These are phyloP conservation scores for Thalassia testudinum DNA, from an alignment of 116 monocot genomes.

Conservation along the genomic window DNA sequence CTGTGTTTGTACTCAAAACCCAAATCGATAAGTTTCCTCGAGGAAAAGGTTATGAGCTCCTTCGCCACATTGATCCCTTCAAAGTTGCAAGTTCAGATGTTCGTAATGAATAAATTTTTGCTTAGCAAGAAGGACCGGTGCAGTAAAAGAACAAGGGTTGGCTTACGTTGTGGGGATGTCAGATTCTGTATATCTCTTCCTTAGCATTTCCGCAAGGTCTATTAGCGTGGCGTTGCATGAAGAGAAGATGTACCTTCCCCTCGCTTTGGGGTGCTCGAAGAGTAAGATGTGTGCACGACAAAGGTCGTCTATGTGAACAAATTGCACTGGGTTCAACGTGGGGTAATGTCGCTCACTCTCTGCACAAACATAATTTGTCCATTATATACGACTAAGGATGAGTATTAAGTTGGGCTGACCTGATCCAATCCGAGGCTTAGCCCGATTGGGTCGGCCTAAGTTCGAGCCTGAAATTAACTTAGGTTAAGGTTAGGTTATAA, in stretches of 20 bases:
- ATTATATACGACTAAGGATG: too few species aligned
- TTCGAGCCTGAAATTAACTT: too few species aligned
- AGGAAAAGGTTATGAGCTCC: constrained; percentile 25
- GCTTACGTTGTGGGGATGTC: constrained; percentile 15
- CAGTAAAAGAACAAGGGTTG: neutral
- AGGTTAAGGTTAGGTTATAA: too few species aligned
- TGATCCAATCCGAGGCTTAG: too few species aligned
- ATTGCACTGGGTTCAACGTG: constrained; percentile 23
- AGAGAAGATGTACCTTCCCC: constrained; percentile 34
- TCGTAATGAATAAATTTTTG: neutral
- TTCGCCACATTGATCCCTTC: constrained; percentile 28
- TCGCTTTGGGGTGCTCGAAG: constrained; percentile 18
- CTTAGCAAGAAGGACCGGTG: too few species aligned
- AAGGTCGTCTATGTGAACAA: constrained; percentile 38
- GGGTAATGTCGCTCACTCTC: constrained; percentile 18
- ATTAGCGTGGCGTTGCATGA: constrained; percentile 24
- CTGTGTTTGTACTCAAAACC: constrained; percentile 47
- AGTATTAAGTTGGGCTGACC: too few species aligned
- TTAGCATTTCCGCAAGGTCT: constrained; percentile 24
- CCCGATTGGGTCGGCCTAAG: too few species aligned
- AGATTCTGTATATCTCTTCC: constrained; percentile 17
- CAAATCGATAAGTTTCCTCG: constrained; percentile 34
- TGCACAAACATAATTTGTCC: neutral
- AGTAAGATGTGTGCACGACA: constrained; percentile 22
- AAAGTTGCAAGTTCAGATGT: constrained; percentile 8